Percentiles rank a stretch among this genome's conserved stretches.
phyloP scores from a whole-genome alignment of 768 basidiomycete genomes.

The Suillus occidentalis region DNA sequence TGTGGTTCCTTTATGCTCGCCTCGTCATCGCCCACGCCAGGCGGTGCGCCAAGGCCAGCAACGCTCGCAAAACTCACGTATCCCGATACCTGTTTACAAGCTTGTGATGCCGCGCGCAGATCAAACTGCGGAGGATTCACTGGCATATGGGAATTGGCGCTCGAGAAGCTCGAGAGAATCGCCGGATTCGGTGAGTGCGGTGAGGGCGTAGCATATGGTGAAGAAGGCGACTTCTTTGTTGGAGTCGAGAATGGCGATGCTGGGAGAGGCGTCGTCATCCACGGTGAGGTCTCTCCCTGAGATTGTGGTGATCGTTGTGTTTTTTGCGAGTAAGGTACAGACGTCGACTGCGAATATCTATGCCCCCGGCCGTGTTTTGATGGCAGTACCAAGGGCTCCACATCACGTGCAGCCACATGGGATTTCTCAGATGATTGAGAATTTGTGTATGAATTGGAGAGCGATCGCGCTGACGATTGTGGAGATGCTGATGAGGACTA shows the following conservation, averaged over 20 bases:
- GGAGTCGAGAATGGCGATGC: constrained; percentile 34
- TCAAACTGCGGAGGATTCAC: constrained; percentile 51
- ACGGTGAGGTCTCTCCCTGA: constrained; percentile 24
- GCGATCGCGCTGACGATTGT: constrained; percentile 30
- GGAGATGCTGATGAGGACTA: constrained; percentile 29
- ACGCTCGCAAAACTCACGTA: constrained; percentile 70
- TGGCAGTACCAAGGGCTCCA: constrained; percentile 9
- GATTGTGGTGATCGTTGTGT: constrained; percentile 19
- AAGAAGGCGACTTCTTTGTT: constrained; percentile 16
- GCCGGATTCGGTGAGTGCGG: constrained; percentile 12
- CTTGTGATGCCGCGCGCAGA: constrained; percentile 58
- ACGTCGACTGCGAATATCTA: constrained; percentile 16
- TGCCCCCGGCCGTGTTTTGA: constrained; percentile 8
- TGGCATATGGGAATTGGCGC: constrained; percentile 23
- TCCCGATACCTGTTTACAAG: constrained; percentile 55
- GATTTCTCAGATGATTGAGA: constrained; percentile 30
- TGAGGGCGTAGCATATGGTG: constrained; percentile 4
- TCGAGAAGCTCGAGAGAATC: constrained; percentile 13
- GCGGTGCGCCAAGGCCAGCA: constrained; percentile 65
- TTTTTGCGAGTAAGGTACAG: constrained; percentile 16
- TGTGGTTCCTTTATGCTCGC: constrained; percentile 20
- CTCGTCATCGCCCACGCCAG: constrained; percentile 41
- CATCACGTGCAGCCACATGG: constrained; percentile 22
- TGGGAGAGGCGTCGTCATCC: constrained; percentile 29
- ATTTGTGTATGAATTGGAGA: constrained; percentile 21